phyloP scores from a whole-genome alignment of 129 eudicot species.

The Escallonia herrerae region DNA sequence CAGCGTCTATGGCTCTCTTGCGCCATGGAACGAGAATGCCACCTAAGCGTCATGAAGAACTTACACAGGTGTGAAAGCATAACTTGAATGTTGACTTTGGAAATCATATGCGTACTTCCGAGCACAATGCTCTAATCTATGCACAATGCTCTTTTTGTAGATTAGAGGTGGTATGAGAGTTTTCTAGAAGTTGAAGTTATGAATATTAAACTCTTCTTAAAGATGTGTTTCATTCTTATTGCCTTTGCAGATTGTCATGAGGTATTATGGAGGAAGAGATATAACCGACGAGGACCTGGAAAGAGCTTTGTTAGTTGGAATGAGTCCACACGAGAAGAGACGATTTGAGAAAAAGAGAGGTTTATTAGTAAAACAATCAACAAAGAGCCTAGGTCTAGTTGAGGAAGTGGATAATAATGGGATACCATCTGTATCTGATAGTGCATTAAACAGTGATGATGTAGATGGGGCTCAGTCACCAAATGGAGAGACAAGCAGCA shows the following conservation, averaged over 20 bases:
- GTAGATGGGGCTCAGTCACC: slow-evolving; percentile 7
- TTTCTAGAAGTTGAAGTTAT: not conserved
- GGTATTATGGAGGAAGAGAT: slow-evolving; percentile 88
- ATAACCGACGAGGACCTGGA: slow-evolving; percentile 79
- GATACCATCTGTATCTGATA: slow-evolving; percentile 14
- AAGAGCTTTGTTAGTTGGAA: slow-evolving; percentile 77
- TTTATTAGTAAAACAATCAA: slow-evolving; percentile 16
- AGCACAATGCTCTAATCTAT: no score
- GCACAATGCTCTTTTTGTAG: no score
- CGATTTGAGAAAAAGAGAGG: slow-evolving; percentile 62
- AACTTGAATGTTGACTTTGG: not conserved
- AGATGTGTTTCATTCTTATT: not conserved
- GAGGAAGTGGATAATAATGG: slow-evolving; percentile 10
- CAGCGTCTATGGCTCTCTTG: slow-evolving; percentile 93
- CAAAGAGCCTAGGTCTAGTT: slow-evolving; percentile 8
- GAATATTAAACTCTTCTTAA: not conserved
- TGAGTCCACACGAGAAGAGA: slow-evolving; percentile 86
- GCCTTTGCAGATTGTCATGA: slow-evolving; percentile 50
- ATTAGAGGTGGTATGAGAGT: not conserved
- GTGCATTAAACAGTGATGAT: slow-evolving; percentile 4
- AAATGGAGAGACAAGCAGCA: slow-evolving; percentile 10
- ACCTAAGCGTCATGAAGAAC: slow-evolving; percentile 66
- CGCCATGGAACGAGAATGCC: slow-evolving; percentile 95
- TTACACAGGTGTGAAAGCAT: slow-evolving; percentile 51
- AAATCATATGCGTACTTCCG: no score